A percentile compares a stretch with the other conserved stretches of the same genome.
These are phyloP conservation scores for Glycine tomentella DNA, from an alignment of 306 rosid genomes.

Conservation along the genomic window DNA sequence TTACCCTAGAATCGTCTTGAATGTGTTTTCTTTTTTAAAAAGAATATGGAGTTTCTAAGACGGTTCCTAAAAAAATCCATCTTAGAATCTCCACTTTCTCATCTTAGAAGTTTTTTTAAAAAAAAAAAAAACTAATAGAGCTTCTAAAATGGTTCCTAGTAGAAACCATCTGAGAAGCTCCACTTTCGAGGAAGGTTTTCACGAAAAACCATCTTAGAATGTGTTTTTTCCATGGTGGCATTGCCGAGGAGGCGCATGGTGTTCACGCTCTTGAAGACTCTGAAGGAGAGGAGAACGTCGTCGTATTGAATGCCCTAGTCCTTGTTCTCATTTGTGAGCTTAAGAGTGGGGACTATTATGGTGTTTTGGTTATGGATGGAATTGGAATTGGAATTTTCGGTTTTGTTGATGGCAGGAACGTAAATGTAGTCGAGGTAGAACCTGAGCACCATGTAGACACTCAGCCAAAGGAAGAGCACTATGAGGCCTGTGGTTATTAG, in stretches of 20 bases:
- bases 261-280: slow-evolving; percentile 24
- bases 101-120: too few species aligned
- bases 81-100: too few species aligned
- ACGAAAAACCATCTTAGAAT: too few species aligned
- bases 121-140: too few species aligned
- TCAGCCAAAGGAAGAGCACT: slow-evolving; percentile 58
- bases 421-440: slow-evolving; percentile 56
- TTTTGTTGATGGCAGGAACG: slow-evolving; percentile 71
- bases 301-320: slow-evolving; percentile 82
- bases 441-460: slow-evolving; percentile 64
- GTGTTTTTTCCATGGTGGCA: neutral
- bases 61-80: too few species aligned
- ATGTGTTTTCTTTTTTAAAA: too few species aligned
- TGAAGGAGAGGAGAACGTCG: slow-evolving; percentile 50
- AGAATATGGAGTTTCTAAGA: too few species aligned
- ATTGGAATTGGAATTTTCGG: slow-evolving; percentile 45
- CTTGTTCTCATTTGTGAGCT: slow-evolving; percentile 64
- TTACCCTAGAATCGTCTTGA: too few species aligned
- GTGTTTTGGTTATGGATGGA: slow-evolving; percentile 41
- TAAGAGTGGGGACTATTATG: slow-evolving; percentile 49
- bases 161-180: too few species aligned
- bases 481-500: slow-evolving; percentile 48
- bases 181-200: too few species aligned
- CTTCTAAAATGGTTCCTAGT: too few species aligned
- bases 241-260: slow-evolving; percentile 41